A percentile compares a stretch with the other conserved stretches of the same genome.
Evolutionary conservation across 108 stramenopile genomes (phyloP).

Genomic region (Schizochytrium sp.): DNA sequence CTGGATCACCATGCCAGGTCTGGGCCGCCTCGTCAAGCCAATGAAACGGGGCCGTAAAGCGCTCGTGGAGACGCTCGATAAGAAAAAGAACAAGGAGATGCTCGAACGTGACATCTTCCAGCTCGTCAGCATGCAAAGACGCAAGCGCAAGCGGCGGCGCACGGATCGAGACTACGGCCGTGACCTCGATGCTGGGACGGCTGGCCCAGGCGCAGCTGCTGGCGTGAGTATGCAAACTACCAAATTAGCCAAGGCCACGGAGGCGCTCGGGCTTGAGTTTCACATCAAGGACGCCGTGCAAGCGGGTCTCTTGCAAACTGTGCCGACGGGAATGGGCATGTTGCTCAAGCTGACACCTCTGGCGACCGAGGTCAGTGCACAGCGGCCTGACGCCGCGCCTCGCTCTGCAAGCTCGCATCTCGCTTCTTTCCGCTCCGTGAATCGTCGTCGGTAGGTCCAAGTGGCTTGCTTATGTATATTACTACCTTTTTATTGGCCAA

Average conservation of each 20-base stretch:
- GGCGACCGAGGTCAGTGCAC: not conserved
- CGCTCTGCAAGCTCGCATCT: not conserved
- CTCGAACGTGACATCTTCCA: not conserved
- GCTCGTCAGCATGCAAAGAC: not conserved
- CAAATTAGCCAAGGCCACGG: not conserved
- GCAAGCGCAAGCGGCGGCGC: not conserved
- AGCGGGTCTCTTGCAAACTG: not conserved
- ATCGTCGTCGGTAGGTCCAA: too few species aligned
- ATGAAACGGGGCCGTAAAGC: not conserved
- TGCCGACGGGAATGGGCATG: not conserved
- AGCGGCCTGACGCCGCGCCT: not conserved
- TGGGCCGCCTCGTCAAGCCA: not conserved
- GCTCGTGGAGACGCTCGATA: not conserved
- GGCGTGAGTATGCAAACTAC: not conserved
- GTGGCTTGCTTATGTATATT: too few species aligned
- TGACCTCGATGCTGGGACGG: not conserved
- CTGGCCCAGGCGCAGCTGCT: not conserved
- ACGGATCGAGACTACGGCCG: not conserved
- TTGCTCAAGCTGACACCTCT: not conserved
- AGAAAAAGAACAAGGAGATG: not conserved
- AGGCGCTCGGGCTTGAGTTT: not conserved
- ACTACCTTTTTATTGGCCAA: too few species aligned
- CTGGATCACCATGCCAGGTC: not conserved
- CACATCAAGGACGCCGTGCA: not conserved
- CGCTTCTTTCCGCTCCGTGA: too few species aligned